Base-by-base conservation (phyloP, 2,329 filamentous ascomycete genomes). In the Botrytis tulipae region DNA sequence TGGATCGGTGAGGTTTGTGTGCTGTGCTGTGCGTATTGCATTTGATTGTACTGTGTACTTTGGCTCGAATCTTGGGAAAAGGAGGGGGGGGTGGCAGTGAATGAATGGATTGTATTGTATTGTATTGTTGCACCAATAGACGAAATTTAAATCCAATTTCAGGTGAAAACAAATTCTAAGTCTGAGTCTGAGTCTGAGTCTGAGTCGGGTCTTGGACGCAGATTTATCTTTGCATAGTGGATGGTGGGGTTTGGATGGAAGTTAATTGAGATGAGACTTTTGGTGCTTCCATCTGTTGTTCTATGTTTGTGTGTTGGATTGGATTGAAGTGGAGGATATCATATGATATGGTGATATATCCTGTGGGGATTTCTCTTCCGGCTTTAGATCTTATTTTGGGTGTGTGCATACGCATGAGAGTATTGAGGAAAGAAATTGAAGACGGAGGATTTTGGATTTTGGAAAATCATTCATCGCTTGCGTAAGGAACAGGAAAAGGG, bases 351-450 rank as follows among this genome's bases (percentile, higher is more conserved):
- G 3, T 32, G n/a, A 32, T 54, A 54, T 54, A n/a, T 54, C 25
- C 25, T 14, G 4, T 54, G 48, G 48, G 0, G 0, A 14, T 51
- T n/a, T 54, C 48, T n/a, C 2, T n/a, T 25, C 25, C 25, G 12
- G 25, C 1, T n/a, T 14, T n/a, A 3, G 10, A 8, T 12, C 25
- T 6, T 25, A 7, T 12, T n/a, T 6, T 6, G 6, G 6, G 25
- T 0, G 5, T 14, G 25, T 16, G 48, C 0, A 54, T 16, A 54
- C 48, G 12, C 2, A 54, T n/a, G 5, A 12, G 48, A 54, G 6
- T 54, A 16, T 4, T 7, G 12, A 1, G 25, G 25, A 51, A 7
- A 54, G 25, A n/a, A 3, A n/a, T 54, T 54, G 12, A n/a, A 10
- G 4, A n/a, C 25, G 48, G 48, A 5, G 25, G 12, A n/a, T 54